Base-by-base conservation (phyloP, 257 asterid species). In the Solanum bulbocastanum region DNA sequence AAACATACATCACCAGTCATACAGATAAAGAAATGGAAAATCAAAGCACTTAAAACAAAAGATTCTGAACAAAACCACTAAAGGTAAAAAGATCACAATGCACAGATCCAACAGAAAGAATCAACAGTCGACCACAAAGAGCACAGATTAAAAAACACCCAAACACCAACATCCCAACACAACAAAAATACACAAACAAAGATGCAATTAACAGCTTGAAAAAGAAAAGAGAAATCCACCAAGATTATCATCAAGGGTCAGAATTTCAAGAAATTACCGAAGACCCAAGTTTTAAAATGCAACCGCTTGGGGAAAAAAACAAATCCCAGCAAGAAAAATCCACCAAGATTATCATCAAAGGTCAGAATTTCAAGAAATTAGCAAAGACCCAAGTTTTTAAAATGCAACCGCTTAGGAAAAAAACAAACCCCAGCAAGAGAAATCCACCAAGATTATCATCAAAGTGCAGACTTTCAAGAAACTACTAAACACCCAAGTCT, bases 241-340 rank as follows among this genome's bases (percentile, higher is more conserved):
- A 86, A 71, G 68, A 91, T 86, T 84, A 83, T 85, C 89, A 42
- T 23, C 56, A 86, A 86, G 30, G 71, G 6, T 20, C 71, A 69
- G n/a, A 87, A 73, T 65, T 75, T 90, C 91, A 91, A 83, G 88
- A 87, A 39, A 79, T 62, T 20, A 84, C 86, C 75, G 83, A 92
- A 87, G 87, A 86, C 81, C 71, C 91, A 79, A 86, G 62, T 86
- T 86, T 91, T 85, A 71, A 90, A 88, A 88, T 87, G 88, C 90
- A 87, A 42, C 39, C 49, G 37, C 84, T 78, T 73, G 23, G 60
- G 25, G 40, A 25, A 69, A 52, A 86, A 82, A 90, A 32, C 9
- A 52, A 44, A 74, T 52, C n/a, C 78, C 52, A 74, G 25, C 20
- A 89, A 91, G 87, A 90, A 81, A 87, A 87, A 75, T 90, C 89